These are phyloP conservation scores for Pseudocercospora vitis DNA, from an alignment of 2,329 filamentous ascomycete genomes.

Conservation along the genomic window DNA sequence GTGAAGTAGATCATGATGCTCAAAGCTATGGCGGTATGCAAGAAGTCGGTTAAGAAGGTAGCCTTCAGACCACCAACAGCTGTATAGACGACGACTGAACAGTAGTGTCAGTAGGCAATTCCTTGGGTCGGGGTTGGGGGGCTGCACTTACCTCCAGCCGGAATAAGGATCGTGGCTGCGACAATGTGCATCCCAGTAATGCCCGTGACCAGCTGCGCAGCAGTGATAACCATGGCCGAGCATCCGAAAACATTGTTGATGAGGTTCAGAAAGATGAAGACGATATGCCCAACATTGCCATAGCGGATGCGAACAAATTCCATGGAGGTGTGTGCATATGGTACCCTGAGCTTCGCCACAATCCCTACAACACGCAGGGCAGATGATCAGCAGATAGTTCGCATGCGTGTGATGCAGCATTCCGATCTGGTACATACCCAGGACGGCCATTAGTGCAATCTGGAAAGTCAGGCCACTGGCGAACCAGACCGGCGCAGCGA, in stretches of 20 bases:
- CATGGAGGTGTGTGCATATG: constrained; percentile 53
- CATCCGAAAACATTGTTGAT: constrained; percentile 43
- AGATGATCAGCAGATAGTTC: neutral
- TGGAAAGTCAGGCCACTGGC: constrained; percentile 47
- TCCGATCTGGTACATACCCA: constrained; percentile 38
- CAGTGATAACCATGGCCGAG: constrained; percentile 33
- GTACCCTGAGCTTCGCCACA: constrained; percentile 52
- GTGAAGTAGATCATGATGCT: constrained; percentile 53
- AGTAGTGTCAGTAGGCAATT: neutral
- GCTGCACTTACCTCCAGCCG: constrained; percentile 45
- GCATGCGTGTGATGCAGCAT: neutral
- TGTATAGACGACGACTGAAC: constrained; percentile 48
- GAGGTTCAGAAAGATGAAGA: constrained; percentile 33
- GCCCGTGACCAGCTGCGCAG: constrained; percentile 29
- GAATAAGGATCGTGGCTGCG: constrained; percentile 49
- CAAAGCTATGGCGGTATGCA: constrained; percentile 50
- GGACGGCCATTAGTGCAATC: constrained; percentile 52
- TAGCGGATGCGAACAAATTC: constrained; percentile 50
- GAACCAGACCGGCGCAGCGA: constrained; percentile 38
- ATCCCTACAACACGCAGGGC: constrained; percentile 35
- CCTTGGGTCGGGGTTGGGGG: neutral
- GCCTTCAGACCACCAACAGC: constrained; percentile 52
- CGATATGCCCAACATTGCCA: constrained; percentile 29
- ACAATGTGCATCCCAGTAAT: constrained; percentile 51
- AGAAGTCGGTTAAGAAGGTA: constrained; percentile 51